Evolutionary conservation across 352 stramenopile genomes (phyloP).

Genomic region (Phytopythium cucurbitacearum): DNA sequence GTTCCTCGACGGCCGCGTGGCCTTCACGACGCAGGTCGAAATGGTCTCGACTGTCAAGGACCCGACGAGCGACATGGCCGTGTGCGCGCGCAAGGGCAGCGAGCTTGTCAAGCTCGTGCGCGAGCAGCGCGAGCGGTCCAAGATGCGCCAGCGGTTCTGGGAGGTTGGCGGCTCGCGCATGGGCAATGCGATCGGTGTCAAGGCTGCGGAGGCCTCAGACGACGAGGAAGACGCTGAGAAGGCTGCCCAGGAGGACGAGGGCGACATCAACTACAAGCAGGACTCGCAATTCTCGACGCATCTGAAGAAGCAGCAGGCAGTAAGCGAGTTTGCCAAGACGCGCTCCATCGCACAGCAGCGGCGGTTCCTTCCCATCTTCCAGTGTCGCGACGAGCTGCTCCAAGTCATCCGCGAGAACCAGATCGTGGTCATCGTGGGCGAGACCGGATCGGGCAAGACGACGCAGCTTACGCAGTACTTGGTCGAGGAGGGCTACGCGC

Average conservation of each 20-base stretch:
- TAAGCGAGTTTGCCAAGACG: conserved; percentile 95
- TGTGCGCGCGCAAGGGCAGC: conserved; percentile 93
- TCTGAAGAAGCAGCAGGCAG: conserved; percentile 88
- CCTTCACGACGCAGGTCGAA: conserved; percentile 94
- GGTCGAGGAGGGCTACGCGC: conserved; percentile 87
- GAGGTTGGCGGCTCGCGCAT: conserved; percentile 97
- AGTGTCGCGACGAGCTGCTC: conserved; percentile 94
- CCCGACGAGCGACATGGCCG: conserved; percentile 94
- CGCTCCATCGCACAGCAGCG: conserved; percentile 96
- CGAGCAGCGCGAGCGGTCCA: conserved; percentile 76
- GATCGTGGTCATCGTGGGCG: conserved; percentile 97
- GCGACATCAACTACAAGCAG: conserved; percentile 92
- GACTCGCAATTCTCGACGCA: conserved; percentile 93
- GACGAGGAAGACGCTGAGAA: conserved; percentile 52
- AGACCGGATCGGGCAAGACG: conserved; percentile 97
- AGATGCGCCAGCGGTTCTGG: conserved; percentile 99
- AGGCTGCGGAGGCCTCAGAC: conserved; percentile 48
- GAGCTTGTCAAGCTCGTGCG: conserved; percentile 74
- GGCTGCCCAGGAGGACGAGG: conserved; percentile 19
- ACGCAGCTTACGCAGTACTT: conserved; percentile 97
- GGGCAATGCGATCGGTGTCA: conserved; percentile 94
- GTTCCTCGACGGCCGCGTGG: conserved; percentile 93
- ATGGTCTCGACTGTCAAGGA: conserved; percentile 96
- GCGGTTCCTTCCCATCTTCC: conserved; percentile 95
- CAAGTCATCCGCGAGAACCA: conserved; percentile 98